Percentiles rank a stretch among this genome's conserved stretches.
These are phyloP conservation scores for Metschnikowia rubicola DNA, from an alignment of 805 yeast genomes.

Conservation along the genomic window DNA sequence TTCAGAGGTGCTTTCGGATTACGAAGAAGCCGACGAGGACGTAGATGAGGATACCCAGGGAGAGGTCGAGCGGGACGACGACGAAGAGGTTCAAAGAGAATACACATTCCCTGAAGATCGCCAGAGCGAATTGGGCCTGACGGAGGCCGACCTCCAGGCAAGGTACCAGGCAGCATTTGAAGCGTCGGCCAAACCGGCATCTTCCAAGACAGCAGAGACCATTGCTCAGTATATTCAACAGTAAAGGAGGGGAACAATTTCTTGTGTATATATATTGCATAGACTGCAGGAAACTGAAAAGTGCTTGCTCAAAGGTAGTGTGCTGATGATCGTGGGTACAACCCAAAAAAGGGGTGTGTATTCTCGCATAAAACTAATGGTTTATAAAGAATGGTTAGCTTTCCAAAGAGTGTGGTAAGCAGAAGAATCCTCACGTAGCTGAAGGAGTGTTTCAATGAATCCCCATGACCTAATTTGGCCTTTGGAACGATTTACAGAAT, in stretches of 20 bases:
- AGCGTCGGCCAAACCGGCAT: constrained; percentile 54
- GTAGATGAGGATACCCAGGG: constrained; percentile 45
- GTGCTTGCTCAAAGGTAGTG: too few species aligned
- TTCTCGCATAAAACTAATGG: too few species aligned
- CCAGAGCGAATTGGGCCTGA: constrained; percentile 52
- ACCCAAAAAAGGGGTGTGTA: neutral
- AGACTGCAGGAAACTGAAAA: too few species aligned
- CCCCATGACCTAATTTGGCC: too few species aligned
- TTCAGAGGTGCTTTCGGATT: constrained; percentile 51
- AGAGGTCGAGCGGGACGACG: constrained; percentile 45
- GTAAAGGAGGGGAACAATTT: neutral
- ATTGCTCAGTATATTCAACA: constrained; percentile 60
- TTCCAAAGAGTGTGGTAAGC: too few species aligned
- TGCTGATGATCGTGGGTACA: too few species aligned
- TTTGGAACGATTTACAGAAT: too few species aligned
- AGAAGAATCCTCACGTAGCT: too few species aligned
- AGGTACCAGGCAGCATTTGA: constrained; percentile 75
- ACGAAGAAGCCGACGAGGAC: constrained; percentile 35
- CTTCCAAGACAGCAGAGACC: constrained; percentile 66
- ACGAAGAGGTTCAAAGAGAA: constrained; percentile 48
- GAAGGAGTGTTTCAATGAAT: too few species aligned
- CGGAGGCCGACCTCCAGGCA: constrained; percentile 53
- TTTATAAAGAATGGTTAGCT: too few species aligned
- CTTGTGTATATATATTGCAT: too few species aligned
- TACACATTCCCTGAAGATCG: constrained; percentile 71